Percentiles rank a stretch among this genome's conserved stretches.
Conservation (phyloP, 2,329 filamentous ascomycete genomes). For the Colletotrichum magnum region DNA sequence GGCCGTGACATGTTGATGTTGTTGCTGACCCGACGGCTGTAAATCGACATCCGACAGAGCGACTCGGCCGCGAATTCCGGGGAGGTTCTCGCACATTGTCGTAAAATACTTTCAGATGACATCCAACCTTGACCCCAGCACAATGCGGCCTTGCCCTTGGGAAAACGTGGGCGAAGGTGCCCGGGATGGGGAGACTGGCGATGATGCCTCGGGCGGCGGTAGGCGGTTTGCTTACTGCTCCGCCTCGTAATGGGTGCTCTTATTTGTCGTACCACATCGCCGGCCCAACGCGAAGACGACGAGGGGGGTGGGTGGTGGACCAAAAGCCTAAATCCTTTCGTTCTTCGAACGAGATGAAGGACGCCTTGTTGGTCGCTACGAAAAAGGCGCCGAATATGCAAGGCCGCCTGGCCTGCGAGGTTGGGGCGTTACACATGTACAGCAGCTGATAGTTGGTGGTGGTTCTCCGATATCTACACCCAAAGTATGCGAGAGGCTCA, state of each 20-base stretch:
- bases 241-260: neutral
- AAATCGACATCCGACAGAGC: slow-evolving; percentile 14
- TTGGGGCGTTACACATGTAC: slow-evolving; percentile 28
- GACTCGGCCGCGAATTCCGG: too few relatives aligned
- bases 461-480: neutral
- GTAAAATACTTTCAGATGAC: neutral
- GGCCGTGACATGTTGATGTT: too few relatives aligned
- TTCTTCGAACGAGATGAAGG: too few relatives aligned
- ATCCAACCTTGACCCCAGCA: neutral
- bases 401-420: neutral
- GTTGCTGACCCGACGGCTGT: too few relatives aligned
- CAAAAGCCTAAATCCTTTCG: slow-evolving; percentile 19
- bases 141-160: neutral
- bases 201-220: slow-evolving; percentile 1
- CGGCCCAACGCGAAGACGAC: slow-evolving; percentile 29
- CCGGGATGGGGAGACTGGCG: neutral
- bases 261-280: slow-evolving; percentile 12
- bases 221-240: neutral
- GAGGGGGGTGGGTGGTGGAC: neutral
- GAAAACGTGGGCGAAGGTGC: slow-evolving; percentile 11
- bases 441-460: neutral
- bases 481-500: slow-evolving; percentile 22
- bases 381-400: too few relatives aligned
- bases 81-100: too few relatives aligned
- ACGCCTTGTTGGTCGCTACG: too few relatives aligned